phyloP scores from a whole-genome alignment of 805 yeast species.

The Cyberlindnera maclurae region DNA sequence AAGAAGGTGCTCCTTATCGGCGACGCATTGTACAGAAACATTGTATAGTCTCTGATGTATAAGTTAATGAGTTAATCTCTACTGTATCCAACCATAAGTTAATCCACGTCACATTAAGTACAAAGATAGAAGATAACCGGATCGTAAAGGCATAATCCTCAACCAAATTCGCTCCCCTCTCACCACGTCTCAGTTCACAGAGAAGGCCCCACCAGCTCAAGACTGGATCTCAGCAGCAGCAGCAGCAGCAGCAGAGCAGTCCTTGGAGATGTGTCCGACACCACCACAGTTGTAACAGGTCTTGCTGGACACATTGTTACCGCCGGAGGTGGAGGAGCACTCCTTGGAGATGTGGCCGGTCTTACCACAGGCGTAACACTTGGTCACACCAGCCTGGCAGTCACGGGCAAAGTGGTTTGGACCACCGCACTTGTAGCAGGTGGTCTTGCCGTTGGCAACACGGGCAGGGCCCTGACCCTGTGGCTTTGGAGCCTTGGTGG shows the following conservation, averaged over 20 bases:
- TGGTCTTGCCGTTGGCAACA: constrained; percentile 25
- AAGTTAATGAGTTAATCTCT: too few species aligned
- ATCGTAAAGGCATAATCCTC: neutral
- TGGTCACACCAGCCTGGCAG: constrained; percentile 62
- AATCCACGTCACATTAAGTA: constrained; percentile 4
- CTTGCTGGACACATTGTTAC: constrained; percentile 28
- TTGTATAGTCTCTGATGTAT: constrained; percentile 7
- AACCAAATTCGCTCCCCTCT: neutral
- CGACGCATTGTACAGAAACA: constrained; percentile 59
- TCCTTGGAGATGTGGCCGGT: constrained; percentile 85
- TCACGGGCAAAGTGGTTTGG: constrained; percentile 92
- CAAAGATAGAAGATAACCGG: constrained; percentile 3
- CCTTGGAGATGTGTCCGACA: constrained; percentile 83
- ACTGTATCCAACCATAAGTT: constrained; percentile 2
- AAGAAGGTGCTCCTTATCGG: constrained; percentile 50
- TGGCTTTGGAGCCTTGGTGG: constrained; percentile 15
- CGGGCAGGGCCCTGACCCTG: constrained; percentile 5
- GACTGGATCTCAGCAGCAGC: constrained; percentile 5
- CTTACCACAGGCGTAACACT: constrained; percentile 91
- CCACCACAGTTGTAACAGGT: constrained; percentile 42
- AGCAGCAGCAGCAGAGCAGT: constrained; percentile 35
- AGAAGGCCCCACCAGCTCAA: neutral
- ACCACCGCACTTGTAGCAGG: constrained; percentile 89
- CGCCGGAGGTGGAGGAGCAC: constrained; percentile 55
- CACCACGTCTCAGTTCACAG: neutral